Evolutionary conservation across 2,329 filamentous ascomycete genomes (phyloP), one percentile per base, ranked within the genome.

Genomic region (Penicillium freii): DNA sequence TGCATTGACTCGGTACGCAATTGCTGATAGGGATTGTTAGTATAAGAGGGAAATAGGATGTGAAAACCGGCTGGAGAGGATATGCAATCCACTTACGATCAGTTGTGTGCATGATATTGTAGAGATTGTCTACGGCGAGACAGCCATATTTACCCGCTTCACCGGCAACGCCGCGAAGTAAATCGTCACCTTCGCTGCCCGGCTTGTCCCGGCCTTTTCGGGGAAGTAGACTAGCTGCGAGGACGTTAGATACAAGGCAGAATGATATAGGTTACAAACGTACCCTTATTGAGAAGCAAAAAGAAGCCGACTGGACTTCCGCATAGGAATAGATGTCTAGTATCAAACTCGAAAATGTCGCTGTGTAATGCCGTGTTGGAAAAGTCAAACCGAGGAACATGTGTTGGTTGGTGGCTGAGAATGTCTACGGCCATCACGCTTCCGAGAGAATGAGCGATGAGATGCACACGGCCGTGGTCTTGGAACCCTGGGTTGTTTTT

Each of bases 351-450:
- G 69, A 99, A 96, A 60, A 87, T 82, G 5, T 83, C 77, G 29
- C 81, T 59, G 72, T 84, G 75, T 40, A 75, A 62, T 38, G 70
- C 65, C 7, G 67, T 72, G 13, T 65, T 71, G 10, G 66, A 60
- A 52, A 80, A 73, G 56, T 78, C 71, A 52, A 78, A 71, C 59
- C 63, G 73, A 0, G 89, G 85, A 1, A 89, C 79, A 10, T 75
- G 76, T 0, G 90, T 97, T 3, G 94, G 94, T 71, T 99, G 94
- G 49, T 88, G 86, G 42, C 91, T 96, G 8, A 99, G 80, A 34
- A 97, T 88, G 64, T 99, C 94, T 38, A 97, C 79, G 2, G 92
- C 89, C 91, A 99, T 97, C 39, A 92, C 92, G 65, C 91, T 96
- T 11, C 94, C 94, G 0, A 99, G 82, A 0, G 92, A 97, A 72